Percentiles rank a stretch among this genome's conserved stretches.
phyloP scores from a whole-genome alignment of 1,284 basidiomycete genomes.

The Jaminaea rosea region DNA sequence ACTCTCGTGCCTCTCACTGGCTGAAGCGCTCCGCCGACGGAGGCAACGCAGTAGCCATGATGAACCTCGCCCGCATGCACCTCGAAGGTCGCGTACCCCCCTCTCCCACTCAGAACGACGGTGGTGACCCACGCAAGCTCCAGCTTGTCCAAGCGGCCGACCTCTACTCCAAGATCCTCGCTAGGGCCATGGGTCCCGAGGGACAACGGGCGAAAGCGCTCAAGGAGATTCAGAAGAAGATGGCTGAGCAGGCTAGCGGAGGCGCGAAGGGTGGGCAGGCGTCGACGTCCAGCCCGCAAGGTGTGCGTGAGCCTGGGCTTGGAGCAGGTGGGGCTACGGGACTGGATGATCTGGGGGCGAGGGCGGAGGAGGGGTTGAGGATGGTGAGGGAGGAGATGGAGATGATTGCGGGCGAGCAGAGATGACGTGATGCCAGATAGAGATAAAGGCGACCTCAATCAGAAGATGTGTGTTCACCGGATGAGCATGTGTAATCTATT shows the following conservation, averaged over 20 bases:
- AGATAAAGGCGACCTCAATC: too few species aligned
- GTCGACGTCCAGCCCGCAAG: background rate
- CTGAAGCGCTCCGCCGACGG: background rate
- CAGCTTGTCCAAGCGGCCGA: background rate
- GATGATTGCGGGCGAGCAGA: too few species aligned
- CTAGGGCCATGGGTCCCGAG: background rate
- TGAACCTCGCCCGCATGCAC: background rate
- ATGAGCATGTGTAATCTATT: too few species aligned
- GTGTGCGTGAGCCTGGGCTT: background rate
- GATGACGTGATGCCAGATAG: too few species aligned
- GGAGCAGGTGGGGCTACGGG: background rate
- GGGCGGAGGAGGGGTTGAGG: slow-evolving; percentile 9
- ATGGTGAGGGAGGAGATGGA: slow-evolving; percentile 16
- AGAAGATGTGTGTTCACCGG: too few species aligned
- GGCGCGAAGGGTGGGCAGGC: too few species aligned
- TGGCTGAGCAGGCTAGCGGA: too few species aligned
- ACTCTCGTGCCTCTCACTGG: background rate
- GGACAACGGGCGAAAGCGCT: background rate
- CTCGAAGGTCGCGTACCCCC: background rate
- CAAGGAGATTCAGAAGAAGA: too few species aligned
- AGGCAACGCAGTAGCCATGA: background rate
- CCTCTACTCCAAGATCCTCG: background rate
- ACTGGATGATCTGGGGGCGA: slow-evolving; percentile 6
- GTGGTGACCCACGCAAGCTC: background rate
- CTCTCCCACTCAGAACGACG: background rate